phyloP scores from a whole-genome alignment of 2,329 filamentous ascomycete genomes.

The Epichloe baconii region DNA sequence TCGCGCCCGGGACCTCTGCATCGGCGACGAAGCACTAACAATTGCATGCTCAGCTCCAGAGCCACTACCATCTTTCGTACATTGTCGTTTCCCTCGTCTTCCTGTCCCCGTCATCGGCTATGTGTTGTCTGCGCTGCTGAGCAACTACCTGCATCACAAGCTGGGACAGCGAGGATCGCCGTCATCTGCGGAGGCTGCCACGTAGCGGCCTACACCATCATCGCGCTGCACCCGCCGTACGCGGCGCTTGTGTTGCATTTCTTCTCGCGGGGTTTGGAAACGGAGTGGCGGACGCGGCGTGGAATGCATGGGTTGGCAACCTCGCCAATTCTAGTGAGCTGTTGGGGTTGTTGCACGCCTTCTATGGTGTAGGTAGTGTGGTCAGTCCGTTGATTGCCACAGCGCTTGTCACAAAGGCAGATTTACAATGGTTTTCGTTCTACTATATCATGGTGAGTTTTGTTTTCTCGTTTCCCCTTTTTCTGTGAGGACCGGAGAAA shows the following conservation, averaged over 20 bases:
- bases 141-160: slow-evolving; percentile 44
- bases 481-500: no score
- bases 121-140: slow-evolving; percentile 44
- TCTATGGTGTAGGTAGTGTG: slow-evolving; percentile 54
- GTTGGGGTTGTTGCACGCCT: slow-evolving; percentile 51
- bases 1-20: no score
- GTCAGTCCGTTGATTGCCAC: slow-evolving; percentile 59
- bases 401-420: slow-evolving; percentile 50
- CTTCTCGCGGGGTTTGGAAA: slow-evolving; percentile 55
- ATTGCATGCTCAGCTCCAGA: slow-evolving; percentile 33
- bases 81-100: slow-evolving; percentile 50
- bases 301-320: slow-evolving; percentile 41
- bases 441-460: slow-evolving; percentile 59
- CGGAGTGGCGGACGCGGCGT: slow-evolving; percentile 42
- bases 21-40: neutral
- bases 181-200: slow-evolving; percentile 49
- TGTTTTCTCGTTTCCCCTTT: neutral
- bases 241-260: slow-evolving; percentile 47
- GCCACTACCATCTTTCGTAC: slow-evolving; percentile 46
- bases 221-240: slow-evolving; percentile 50
- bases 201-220: slow-evolving; percentile 45
- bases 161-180: slow-evolving; percentile 53
- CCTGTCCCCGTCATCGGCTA: slow-evolving; percentile 50
- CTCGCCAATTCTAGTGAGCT: slow-evolving; percentile 58
- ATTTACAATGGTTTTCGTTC: slow-evolving; percentile 54